These are phyloP conservation scores for Penicillium riverlandense DNA, from an alignment of 495 filamentous ascomycete genomes.

Conservation along the genomic window DNA sequence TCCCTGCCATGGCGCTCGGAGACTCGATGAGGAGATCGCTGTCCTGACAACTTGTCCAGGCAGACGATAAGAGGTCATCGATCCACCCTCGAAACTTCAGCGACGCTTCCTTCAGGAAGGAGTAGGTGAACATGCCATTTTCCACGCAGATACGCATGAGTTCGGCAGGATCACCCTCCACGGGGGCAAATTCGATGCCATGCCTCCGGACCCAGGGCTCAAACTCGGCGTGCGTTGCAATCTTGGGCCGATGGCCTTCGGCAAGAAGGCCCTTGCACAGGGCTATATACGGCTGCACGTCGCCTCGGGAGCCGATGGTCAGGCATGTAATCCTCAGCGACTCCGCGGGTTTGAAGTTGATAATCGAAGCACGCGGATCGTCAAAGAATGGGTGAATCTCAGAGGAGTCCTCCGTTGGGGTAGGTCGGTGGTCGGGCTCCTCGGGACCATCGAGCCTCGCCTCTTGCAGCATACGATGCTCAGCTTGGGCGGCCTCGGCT, in stretches of 20 bases:
- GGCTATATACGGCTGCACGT: conserved; percentile 97
- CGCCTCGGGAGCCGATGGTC: conserved; percentile 91
- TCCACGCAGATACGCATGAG: conserved; percentile 95
- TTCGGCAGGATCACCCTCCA: conserved; percentile 88
- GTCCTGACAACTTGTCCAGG: conserved; percentile 78
- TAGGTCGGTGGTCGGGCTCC: conserved; percentile 46
- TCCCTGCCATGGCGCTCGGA: conserved; percentile 95
- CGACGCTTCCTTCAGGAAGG: conserved; percentile 82
- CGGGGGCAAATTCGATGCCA: conserved; percentile 84
- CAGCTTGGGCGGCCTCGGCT: conserved; percentile 70
- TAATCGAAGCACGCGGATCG: conserved; percentile 81
- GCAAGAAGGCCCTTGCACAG: conserved; percentile 83
- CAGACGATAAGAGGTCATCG: conserved; percentile 76
- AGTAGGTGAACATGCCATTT: conserved; percentile 93
- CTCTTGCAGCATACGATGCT: conserved; percentile 74
- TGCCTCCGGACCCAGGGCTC: conserved; percentile 79
- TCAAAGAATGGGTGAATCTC: conserved; percentile 72
- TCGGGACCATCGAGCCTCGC: conserved; percentile 58
- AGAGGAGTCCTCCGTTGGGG: conserved; percentile 34
- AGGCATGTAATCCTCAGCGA: conserved; percentile 84
- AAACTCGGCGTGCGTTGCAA: conserved; percentile 91
- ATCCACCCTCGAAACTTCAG: conserved; percentile 90
- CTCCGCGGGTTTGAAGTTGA: conserved; percentile 87
- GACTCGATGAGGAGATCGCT: conserved; percentile 90
- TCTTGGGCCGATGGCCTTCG: conserved; percentile 80